Conservation (phyloP, 306 rosid genomes). For the Malus fusca region DNA sequence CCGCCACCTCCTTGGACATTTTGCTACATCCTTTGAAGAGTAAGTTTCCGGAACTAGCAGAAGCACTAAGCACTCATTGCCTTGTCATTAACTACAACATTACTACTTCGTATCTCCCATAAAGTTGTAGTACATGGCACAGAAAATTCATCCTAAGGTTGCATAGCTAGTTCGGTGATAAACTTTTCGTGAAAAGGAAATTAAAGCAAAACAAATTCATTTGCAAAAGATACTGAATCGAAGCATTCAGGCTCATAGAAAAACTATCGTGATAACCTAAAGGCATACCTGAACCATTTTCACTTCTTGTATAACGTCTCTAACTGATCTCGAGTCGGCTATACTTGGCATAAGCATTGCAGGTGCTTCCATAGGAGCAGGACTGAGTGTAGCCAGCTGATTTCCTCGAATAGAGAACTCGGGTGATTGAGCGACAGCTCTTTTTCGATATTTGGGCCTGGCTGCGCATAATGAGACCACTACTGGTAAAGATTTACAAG, state of each 20-base stretch:
- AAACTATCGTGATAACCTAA: conserved; percentile 10
- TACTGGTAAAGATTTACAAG: conserved; percentile 15
- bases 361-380: conserved; percentile 57
- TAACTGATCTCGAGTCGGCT: conserved; percentile 62
- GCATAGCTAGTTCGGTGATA: background rate
- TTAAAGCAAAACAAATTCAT: background rate
- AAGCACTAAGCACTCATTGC: background rate
- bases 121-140: background rate
- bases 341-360: conserved; percentile 55
- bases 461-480: conserved; percentile 47
- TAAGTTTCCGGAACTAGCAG: background rate
- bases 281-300: conserved; percentile 72
- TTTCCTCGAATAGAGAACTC: conserved; percentile 44
- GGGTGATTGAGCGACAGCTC: conserved; percentile 32
- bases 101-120: background rate
- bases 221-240: background rate
- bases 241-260: background rate
- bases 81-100: background rate
- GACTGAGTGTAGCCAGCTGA: conserved; percentile 16
- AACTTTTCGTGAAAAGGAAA: background rate
- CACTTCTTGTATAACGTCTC: conserved; percentile 73
- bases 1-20: background rate
- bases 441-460: conserved; percentile 88
- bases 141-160: background rate
- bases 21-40: background rate